These are phyloP conservation scores for Seiridium cupressi DNA, from an alignment of 2,329 filamentous ascomycete species.

Conservation along the genomic window DNA sequence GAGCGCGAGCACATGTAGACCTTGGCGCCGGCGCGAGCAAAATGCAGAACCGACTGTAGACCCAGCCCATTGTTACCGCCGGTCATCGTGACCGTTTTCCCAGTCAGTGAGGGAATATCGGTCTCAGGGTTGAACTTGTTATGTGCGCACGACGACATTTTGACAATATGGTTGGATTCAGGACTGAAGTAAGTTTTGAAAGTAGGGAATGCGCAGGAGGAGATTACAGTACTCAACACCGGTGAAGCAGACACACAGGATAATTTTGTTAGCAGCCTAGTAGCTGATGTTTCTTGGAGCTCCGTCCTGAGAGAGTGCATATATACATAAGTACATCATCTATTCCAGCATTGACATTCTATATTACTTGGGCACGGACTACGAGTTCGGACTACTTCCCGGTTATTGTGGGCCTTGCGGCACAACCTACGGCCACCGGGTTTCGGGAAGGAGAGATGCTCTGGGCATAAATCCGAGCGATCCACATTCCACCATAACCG, in stretches of 20 bases:
- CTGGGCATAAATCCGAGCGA: neutral
- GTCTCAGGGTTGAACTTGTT: conserved; percentile 16
- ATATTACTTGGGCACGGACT: too few relatives aligned
- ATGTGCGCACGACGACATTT: neutral
- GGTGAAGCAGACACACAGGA: too few relatives aligned
- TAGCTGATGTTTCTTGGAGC: too few relatives aligned
- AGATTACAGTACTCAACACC: too few relatives aligned
- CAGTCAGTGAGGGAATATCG: conserved; percentile 29
- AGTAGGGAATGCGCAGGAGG: too few relatives aligned
- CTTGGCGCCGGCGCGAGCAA: conserved; percentile 28
- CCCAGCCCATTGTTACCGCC: conserved; percentile 37
- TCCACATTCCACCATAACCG: neutral
- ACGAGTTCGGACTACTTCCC: neutral
- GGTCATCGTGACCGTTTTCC: conserved; percentile 33
- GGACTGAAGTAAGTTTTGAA: too few relatives aligned
- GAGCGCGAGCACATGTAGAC: conserved; percentile 25
- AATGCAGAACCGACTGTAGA: conserved; percentile 32
- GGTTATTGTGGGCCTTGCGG: neutral
- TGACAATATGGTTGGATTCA: neutral
- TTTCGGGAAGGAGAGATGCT: neutral
- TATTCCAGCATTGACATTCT: neutral
- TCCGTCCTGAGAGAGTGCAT: too few relatives aligned
- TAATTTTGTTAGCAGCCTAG: too few relatives aligned
- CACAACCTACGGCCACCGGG: neutral
- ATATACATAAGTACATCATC: neutral